Evolutionary conservation across 2,329 filamentous ascomycete genomes (phyloP).

Genomic region (Calonectria pseudoturangicola): DNA sequence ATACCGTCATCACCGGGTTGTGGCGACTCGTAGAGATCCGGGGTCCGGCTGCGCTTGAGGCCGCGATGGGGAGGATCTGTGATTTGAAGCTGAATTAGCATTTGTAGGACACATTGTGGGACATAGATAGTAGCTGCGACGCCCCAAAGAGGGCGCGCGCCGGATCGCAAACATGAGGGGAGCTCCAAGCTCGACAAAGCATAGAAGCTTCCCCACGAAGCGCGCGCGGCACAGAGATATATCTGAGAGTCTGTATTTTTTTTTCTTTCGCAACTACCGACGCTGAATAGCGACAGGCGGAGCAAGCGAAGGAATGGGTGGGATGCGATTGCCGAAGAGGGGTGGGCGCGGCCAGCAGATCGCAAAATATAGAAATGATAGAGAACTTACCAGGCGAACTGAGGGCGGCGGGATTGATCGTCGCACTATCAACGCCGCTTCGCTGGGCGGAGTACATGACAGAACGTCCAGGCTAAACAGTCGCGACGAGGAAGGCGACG

Average conservation of each 20-base stretch:
- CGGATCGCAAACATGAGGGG: constrained; percentile 22
- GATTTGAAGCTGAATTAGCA: constrained; percentile 52
- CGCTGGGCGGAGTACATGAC: constrained; percentile 67
- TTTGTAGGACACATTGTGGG: constrained; percentile 33
- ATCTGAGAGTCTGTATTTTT: background rate
- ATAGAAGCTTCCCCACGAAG: constrained; percentile 4
- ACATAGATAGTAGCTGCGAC: constrained; percentile 13
- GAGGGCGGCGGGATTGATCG: constrained; percentile 92
- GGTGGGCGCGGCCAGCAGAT: constrained; percentile 43
- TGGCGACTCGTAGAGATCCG: constrained; percentile 75
- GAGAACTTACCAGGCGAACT: constrained; percentile 82
- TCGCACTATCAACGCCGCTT: constrained; percentile 88
- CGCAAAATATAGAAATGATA: constrained; percentile 42
- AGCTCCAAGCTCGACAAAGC: background rate
- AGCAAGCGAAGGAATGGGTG: constrained; percentile 34
- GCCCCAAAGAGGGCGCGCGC: constrained; percentile 33
- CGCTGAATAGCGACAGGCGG: constrained; percentile 24
- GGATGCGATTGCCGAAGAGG: constrained; percentile 42
- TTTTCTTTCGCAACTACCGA: constrained; percentile 36
- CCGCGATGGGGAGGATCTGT: constrained; percentile 77
- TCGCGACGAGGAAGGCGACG: constrained; percentile 48
- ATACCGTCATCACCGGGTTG: constrained; percentile 82
- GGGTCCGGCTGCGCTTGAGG: constrained; percentile 87
- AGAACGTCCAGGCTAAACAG: constrained; percentile 54
- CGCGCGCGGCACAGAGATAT: constrained; percentile 18